Conservation (phyloP, 129 eudicot genomes). For the Calendula officinalis region DNA sequence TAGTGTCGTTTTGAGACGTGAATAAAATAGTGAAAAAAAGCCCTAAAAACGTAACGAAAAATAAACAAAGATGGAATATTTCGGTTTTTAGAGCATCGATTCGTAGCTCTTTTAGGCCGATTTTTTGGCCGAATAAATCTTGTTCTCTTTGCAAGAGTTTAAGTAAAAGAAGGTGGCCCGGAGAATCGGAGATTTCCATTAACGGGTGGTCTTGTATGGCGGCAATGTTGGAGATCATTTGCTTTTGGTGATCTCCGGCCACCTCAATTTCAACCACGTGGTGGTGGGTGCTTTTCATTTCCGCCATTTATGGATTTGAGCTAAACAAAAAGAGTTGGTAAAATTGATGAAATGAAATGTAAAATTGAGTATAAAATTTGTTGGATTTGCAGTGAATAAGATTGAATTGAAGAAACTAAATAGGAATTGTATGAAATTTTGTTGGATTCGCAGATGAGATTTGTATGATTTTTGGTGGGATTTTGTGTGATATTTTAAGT, state of each 20-base stretch:
- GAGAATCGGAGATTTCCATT: constrained; percentile 77
- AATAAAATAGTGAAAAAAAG: constrained; percentile 60
- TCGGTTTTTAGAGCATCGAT: constrained; percentile 40
- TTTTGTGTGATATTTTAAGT: constrained; percentile 30
- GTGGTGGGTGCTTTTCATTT: constrained; percentile 40
- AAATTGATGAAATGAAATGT: constrained; percentile 2
- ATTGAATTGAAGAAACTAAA: not conserved
- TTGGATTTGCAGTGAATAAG: not conserved
- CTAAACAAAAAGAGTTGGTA: not conserved
- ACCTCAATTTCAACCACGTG: constrained; percentile 56
- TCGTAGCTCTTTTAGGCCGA: constrained; percentile 44
- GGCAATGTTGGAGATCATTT: constrained; percentile 31
- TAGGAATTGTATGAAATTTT: not conserved
- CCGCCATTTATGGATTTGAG: constrained; percentile 43
- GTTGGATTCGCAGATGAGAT: constrained; percentile 18
- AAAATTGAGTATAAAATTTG: not conserved
- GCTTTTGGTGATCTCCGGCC: constrained; percentile 50
- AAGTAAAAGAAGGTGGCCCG: constrained; percentile 80
- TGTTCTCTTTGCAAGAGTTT: constrained; percentile 87
- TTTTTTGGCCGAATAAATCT: constrained; percentile 45
- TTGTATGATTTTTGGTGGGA: constrained; percentile 16
- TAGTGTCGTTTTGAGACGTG: constrained; percentile 15
- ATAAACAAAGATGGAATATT: constrained; percentile 64
- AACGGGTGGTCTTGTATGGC: constrained; percentile 65
- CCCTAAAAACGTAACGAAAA: constrained; percentile 66